Evolutionary conservation across 768 basidiomycete genomes (phyloP).

Genomic region (Tylopilus intermedius): DNA sequence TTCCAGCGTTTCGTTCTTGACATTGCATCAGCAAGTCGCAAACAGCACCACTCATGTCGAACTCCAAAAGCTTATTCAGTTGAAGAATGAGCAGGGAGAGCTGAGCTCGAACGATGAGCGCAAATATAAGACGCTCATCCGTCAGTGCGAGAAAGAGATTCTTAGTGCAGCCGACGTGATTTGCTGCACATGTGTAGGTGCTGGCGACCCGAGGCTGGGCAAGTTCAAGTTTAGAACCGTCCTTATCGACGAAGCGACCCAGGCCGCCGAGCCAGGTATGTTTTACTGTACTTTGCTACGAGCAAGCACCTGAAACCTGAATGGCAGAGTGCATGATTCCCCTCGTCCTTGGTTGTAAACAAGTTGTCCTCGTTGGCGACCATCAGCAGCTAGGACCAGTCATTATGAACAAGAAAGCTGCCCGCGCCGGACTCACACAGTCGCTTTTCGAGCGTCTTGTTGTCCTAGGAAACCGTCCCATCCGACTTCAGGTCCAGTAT

Average conservation of each 20-base stretch:
- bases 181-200: constrained; percentile 96
- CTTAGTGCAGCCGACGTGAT: constrained; percentile 93
- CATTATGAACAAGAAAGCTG: constrained; percentile 99
- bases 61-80: constrained; percentile 94
- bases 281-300: background rate
- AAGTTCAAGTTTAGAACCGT: constrained; percentile 99
- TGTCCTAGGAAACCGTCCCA: constrained; percentile 90
- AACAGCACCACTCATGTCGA: constrained; percentile 96
- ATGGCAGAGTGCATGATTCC: constrained; percentile 96
- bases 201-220: constrained; percentile 91
- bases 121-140: constrained; percentile 93
- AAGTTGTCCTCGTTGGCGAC: constrained; percentile 96
- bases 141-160: constrained; percentile 98
- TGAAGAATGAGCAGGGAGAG: constrained; percentile 98
- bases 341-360: constrained; percentile 95
- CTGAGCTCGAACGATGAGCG: constrained; percentile 94
- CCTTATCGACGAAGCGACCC: constrained; percentile 96
- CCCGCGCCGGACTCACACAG: constrained; percentile 96
- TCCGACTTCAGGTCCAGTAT: constrained; percentile 98
- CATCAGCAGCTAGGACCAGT: constrained; percentile 96
- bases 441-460: constrained; percentile 98
- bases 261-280: constrained; percentile 92
- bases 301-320: constrained; percentile 7
- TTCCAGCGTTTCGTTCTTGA: constrained; percentile 90
- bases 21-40: constrained; percentile 94